Evolutionary conservation across 345 rosid genomes (phyloP).

Genomic region (Syzygium oleosum): DNA sequence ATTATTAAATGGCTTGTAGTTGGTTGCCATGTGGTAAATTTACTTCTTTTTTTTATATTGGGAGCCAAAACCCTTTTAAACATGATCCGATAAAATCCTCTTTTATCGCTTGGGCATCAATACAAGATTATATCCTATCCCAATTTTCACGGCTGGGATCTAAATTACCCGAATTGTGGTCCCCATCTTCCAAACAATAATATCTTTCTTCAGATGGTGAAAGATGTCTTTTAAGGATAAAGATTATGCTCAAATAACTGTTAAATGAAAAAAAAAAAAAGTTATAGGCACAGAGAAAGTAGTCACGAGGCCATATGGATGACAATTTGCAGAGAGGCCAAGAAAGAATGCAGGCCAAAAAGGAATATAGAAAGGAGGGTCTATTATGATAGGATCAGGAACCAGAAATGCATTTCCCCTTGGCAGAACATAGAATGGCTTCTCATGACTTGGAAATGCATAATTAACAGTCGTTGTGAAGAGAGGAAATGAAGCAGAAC

Average conservation of each 20-base stretch:
- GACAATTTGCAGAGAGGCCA: background rate
- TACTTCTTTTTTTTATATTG: background rate
- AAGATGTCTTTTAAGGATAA: background rate
- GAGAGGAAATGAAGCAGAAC: background rate
- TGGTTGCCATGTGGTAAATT: background rate
- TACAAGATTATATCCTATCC: background rate
- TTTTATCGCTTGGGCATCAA: background rate
- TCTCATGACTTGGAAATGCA: background rate
- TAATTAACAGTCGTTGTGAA: background rate
- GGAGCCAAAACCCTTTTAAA: background rate
- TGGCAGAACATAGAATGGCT: background rate
- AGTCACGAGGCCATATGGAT: background rate
- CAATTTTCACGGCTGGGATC: background rate
- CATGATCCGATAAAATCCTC: background rate
- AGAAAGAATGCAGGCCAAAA: background rate
- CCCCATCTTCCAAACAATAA: background rate
- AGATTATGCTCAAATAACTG: background rate
- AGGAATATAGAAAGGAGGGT: background rate
- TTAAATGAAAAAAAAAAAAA: background rate
- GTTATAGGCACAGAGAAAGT: background rate
- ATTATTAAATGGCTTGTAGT: background rate
- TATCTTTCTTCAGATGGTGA: background rate
- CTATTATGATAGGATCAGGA: background rate
- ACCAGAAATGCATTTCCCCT: background rate
- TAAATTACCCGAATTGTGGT: background rate